phyloP scores from a whole-genome alignment of 192 early-diverging fungal species.

The Linnemannia hyalina region DNA sequence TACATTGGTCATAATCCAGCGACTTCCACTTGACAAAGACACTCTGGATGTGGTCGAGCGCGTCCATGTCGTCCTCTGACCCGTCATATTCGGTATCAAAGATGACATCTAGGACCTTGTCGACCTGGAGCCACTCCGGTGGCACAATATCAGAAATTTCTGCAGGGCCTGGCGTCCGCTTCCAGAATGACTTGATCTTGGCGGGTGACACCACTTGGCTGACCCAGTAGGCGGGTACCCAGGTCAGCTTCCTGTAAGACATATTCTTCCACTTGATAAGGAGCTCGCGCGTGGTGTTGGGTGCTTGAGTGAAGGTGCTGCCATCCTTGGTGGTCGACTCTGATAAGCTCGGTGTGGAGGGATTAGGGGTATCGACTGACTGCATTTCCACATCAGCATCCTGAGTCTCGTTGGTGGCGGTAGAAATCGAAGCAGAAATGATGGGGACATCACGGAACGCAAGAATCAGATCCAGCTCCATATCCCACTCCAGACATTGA shows the following conservation, averaged over 20 bases:
- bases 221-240: constrained; percentile 66
- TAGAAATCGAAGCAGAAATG: constrained; percentile 3
- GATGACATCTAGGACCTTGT: constrained; percentile 57
- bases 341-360: constrained; percentile 1
- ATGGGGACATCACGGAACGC: constrained; percentile 44
- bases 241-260: constrained; percentile 63
- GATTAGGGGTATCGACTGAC: constrained; percentile 6
- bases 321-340: constrained; percentile 11
- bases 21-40: constrained; percentile 78
- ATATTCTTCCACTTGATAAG: constrained; percentile 63
- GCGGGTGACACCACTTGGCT: constrained; percentile 28
- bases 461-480: constrained; percentile 48
- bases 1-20: constrained; percentile 64
- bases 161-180: constrained; percentile 24
- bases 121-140: constrained; percentile 56
- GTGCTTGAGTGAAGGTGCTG: constrained; percentile 25
- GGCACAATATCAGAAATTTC: constrained; percentile 38
- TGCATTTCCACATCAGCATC: constrained; percentile 35
- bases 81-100: constrained; percentile 48
- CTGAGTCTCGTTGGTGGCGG: not conserved
- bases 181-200: constrained; percentile 49
- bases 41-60: constrained; percentile 58
- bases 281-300: constrained; percentile 39
- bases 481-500: constrained; percentile 55
- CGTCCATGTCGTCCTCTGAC: constrained; percentile 36